Base-by-base conservation (phyloP, 2,329 filamentous ascomycete genomes). In the Chrysoporthe deuterocubensis region DNA sequence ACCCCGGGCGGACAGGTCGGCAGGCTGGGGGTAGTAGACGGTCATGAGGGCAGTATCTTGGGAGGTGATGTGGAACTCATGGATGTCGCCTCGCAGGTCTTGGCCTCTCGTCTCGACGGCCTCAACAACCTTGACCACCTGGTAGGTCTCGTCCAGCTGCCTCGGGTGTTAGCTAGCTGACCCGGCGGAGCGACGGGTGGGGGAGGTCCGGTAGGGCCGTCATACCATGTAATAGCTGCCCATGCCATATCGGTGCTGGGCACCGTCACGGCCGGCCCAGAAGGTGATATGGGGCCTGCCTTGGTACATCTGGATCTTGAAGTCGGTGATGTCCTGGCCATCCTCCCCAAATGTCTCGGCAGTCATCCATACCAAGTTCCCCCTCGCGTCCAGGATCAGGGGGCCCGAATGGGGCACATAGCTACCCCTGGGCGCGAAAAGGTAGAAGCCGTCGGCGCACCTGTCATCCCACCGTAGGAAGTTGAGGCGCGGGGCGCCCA, bases 1-100 rank as follows among this genome's bases (percentile, higher is more conserved):
- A 3, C 78, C 78, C 1, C 76, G 70, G 2, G 71, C 56, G 0
- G 73, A 76, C 50, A 76, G 72, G 67, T 80, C 73, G 21, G 72
- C 74, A 7, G 71, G 67, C 5, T 78, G 73, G 44, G 73, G 74
- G 69, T 79, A 76, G 70, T 83, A 83, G 61, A 80, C 78, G 14
- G 78, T 79, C 72, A 83, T 78, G 54, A 84, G 74, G n/a, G 78
- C 79, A 0, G 80, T 81, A 37, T 77, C 78, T 62, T 80, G 72
- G 0, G 73, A 64, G 0, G 81, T 83, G n/a, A 83, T 72, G 18
- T 75, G 73, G 67, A 83, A 79, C 62, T 83, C 81, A 70, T 83
- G 82, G 58, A 81, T 74, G 65, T 84, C 68, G 34, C 61, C 79
- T 7, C 75, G 76, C 8, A 73, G 67, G 0, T 76, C 77, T 34